phyloP scores from a whole-genome alignment of 2,329 filamentous ascomycete species.

The Hypoxylon sp. region DNA sequence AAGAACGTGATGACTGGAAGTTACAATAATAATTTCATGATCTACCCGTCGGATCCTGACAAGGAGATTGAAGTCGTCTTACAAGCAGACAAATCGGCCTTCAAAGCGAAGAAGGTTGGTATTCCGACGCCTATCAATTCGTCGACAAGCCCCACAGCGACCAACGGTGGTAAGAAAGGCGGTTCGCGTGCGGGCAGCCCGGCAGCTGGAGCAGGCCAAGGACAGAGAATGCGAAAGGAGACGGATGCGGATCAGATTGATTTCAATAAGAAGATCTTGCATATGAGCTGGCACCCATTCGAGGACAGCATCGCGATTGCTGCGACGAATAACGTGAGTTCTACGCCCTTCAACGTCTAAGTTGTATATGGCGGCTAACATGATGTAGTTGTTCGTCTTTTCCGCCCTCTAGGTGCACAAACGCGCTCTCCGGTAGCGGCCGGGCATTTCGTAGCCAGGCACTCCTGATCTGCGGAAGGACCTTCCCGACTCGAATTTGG shows the following conservation, averaged over 20 bases:
- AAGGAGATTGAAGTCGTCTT: conserved; percentile 98
- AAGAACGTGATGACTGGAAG: conserved; percentile 99
- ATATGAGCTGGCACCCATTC: conserved; percentile 99
- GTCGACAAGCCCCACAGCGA: conserved; percentile 78
- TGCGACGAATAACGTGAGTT: conserved; percentile 97
- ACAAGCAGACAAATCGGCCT: conserved; percentile 98
- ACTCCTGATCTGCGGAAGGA: conserved; percentile 28
- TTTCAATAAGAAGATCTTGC: conserved; percentile 99
- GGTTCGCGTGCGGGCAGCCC: conserved; percentile 91
- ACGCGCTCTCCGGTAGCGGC: conserved; percentile 26
- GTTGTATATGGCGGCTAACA: conserved; percentile 47
- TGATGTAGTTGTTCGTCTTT: conserved; percentile 79
- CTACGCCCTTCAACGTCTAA: not conserved
- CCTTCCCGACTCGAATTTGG: conserved; percentile 26
- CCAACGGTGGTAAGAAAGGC: conserved; percentile 85
- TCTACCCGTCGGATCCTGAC: conserved; percentile 95
- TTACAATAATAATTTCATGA: conserved; percentile 99
- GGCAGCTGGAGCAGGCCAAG: conserved; percentile 80
- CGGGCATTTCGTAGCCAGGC: conserved; percentile 34
- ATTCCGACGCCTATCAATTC: conserved; percentile 97
- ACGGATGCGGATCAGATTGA: conserved; percentile 99
- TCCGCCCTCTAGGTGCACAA: conserved; percentile 73
- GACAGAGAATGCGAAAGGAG: conserved; percentile 97
- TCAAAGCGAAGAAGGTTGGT: conserved; percentile 99
- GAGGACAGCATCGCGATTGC: conserved; percentile 99